Evolutionary conservation across 495 filamentous ascomycete genomes (phyloP).

Genomic region (Gamarada debralockiae): DNA sequence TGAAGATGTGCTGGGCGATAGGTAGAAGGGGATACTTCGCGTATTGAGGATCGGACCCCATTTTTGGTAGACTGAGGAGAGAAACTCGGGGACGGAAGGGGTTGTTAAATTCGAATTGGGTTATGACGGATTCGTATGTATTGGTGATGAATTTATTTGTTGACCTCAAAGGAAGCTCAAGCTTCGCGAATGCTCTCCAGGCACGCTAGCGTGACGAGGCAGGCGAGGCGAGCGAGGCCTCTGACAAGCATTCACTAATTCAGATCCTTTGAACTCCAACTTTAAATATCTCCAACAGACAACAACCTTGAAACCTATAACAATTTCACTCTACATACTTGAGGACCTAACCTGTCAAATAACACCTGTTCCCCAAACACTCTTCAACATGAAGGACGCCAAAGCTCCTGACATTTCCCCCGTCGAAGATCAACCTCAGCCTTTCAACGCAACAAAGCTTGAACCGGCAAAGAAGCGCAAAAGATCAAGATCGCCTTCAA

Average conservation of each 20-base stretch:
- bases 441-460: slow-evolving; percentile 52
- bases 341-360: not conserved
- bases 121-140: slow-evolving; percentile 4
- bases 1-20: slow-evolving; percentile 96
- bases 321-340: not conserved
- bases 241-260: too few relatives aligned
- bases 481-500: slow-evolving; percentile 34
- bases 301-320: not conserved
- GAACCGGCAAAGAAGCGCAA: slow-evolving; percentile 48
- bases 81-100: not conserved
- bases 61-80: slow-evolving; percentile 37
- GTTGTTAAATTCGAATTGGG: slow-evolving; percentile 15
- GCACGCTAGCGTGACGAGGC: slow-evolving; percentile 23
- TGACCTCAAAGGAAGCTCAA: slow-evolving; percentile 12
- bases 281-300: too few relatives aligned
- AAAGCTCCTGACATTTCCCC: slow-evolving; percentile 7
- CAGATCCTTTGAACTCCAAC: too few relatives aligned
- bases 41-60: slow-evolving; percentile 97
- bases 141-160: not conserved
- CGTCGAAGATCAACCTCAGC: slow-evolving; percentile 39
- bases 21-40: slow-evolving; percentile 89
- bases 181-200: slow-evolving; percentile 16
- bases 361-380: not conserved
- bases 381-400: slow-evolving; percentile 11
- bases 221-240: slow-evolving; percentile 3